Evolutionary conservation across 805 yeast genomes (phyloP).

Genomic region (Candida succiphila): DNA sequence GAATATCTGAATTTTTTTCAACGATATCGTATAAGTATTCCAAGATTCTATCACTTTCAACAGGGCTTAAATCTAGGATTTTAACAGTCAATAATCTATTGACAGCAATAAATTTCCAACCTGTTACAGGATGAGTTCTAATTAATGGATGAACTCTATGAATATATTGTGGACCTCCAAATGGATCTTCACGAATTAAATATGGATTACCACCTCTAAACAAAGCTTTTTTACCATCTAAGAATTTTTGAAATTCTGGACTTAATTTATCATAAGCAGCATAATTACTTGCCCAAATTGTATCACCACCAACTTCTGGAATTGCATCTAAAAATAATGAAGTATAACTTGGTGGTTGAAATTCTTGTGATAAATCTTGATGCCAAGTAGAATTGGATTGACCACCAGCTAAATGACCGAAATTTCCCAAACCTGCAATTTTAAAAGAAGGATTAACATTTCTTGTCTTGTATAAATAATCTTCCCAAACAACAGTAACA

Average conservation of each 20-base stretch:
- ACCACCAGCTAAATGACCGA: too few relatives aligned
- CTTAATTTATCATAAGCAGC: conserved; percentile 38
- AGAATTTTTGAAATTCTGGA: conserved; percentile 32
- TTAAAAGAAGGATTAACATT: conserved; percentile 11
- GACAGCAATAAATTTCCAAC: conserved; percentile 46
- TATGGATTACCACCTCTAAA: conserved; percentile 30
- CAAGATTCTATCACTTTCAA: conserved; percentile 36
- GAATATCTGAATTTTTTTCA: conserved; percentile 40
- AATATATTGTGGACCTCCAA: conserved; percentile 32
- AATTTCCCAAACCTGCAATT: too few relatives aligned
- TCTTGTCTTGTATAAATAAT: conserved; percentile 21
- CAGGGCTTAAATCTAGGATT: conserved; percentile 40
- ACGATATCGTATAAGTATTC: conserved; percentile 31
- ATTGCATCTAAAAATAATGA: conserved; percentile 36
- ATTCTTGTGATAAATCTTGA: conserved; percentile 52
- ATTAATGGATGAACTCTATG: conserved; percentile 50
- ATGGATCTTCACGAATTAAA: conserved; percentile 28
- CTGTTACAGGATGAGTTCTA: conserved; percentile 58
- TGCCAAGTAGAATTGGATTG: conserved; percentile 33
- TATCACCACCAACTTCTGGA: conserved; percentile 33
- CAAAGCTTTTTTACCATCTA: conserved; percentile 32
- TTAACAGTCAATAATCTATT: conserved; percentile 38
- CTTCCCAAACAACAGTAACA: conserved; percentile 31
- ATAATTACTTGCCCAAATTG: conserved; percentile 32
- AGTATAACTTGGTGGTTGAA: conserved; percentile 52